Evolutionary conservation across 148 eudicot species (phyloP).

Genomic region (Rhododendron vialii): DNA sequence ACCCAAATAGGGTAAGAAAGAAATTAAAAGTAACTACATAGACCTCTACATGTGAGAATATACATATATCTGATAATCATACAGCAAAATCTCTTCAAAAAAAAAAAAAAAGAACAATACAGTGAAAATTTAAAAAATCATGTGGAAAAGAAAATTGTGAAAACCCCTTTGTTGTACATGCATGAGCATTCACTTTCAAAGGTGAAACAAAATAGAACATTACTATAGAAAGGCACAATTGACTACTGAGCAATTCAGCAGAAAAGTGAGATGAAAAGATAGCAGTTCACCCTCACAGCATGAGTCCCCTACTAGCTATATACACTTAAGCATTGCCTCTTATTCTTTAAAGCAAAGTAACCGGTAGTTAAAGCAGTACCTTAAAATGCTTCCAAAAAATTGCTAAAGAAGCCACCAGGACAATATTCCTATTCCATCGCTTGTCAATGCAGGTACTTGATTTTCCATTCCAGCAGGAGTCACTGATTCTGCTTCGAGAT

Average conservation of each 20-base stretch:
- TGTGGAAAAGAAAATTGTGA: background rate
- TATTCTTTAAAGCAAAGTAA: background rate
- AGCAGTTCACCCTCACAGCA: background rate
- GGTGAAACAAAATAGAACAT: background rate
- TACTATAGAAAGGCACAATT: background rate
- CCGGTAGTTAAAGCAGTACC: conserved; percentile 35
- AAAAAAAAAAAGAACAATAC: background rate
- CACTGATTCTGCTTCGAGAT: conserved; percentile 1
- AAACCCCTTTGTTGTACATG: background rate
- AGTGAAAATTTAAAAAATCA: background rate
- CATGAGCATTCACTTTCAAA: background rate
- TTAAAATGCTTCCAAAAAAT: conserved; percentile 70
- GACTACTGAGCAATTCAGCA: background rate
- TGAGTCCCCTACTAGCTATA: background rate
- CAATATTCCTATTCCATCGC: conserved; percentile 57
- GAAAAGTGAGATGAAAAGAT: background rate
- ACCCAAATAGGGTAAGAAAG: background rate
- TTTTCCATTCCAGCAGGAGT: conserved; percentile 5
- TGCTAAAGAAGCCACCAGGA: conserved; percentile 47
- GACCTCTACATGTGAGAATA: background rate
- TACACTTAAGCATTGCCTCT: background rate
- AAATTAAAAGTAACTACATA: background rate
- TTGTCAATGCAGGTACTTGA: conserved; percentile 15
- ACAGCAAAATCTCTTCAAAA: background rate
- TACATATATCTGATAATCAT: background rate